phyloP scores from a whole-genome alignment of 2,329 filamentous ascomycete genomes.

The Leptographium procerum region DNA sequence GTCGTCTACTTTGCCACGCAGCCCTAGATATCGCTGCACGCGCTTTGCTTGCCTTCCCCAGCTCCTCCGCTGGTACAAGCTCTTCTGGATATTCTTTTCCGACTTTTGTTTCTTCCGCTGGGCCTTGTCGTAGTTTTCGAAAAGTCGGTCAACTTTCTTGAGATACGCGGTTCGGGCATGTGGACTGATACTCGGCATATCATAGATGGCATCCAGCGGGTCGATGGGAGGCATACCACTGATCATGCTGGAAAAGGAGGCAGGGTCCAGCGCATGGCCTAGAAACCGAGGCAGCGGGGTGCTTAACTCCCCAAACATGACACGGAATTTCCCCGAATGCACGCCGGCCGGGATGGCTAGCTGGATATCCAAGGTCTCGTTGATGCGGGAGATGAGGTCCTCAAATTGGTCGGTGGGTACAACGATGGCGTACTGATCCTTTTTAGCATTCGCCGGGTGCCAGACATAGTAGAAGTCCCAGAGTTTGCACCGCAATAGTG shows the following conservation, averaged over 20 bases:
- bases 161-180: neutral
- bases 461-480: conserved; percentile 73
- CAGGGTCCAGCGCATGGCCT: conserved; percentile 38
- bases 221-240: conserved; percentile 4
- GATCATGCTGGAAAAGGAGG: conserved; percentile 21
- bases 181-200: neutral
- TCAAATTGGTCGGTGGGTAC: conserved; percentile 57
- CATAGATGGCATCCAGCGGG: neutral
- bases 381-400: conserved; percentile 53
- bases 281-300: conserved; percentile 58
- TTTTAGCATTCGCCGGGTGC: conserved; percentile 31
- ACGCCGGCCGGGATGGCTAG: conserved; percentile 45
- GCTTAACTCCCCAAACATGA: conserved; percentile 48
- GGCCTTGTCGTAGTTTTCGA: neutral
- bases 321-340: conserved; percentile 42
- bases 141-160: conserved; percentile 4
- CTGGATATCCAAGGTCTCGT: conserved; percentile 38
- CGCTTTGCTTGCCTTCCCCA: conserved; percentile 49
- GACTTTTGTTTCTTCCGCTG: conserved; percentile 27
- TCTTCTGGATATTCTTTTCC: conserved; percentile 32
- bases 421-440: conserved; percentile 47
- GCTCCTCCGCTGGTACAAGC: conserved; percentile 35
- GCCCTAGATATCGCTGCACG: conserved; percentile 58
- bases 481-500: conserved; percentile 43
- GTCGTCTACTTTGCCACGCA: conserved; percentile 30